phyloP scores from a whole-genome alignment of 192 early-diverging fungal genomes.

The Coemansia sp. region DNA sequence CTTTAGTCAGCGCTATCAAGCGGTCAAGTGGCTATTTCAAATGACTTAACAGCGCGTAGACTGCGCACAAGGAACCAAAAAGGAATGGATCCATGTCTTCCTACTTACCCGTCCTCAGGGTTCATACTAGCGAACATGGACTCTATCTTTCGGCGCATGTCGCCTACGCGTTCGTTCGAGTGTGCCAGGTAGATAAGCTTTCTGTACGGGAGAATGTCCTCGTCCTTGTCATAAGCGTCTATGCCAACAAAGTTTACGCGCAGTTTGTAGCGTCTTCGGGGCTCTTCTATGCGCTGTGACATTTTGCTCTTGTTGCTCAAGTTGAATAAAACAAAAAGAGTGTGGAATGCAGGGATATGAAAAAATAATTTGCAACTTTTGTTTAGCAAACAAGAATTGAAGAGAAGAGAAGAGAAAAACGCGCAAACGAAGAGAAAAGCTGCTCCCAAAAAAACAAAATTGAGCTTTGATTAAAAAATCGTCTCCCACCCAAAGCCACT shows the following conservation, averaged over 20 bases:
- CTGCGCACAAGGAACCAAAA: neutral
- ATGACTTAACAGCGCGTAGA: neutral
- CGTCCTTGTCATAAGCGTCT: conserved; percentile 41
- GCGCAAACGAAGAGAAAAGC: too few species aligned
- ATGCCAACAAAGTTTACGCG: conserved; percentile 49
- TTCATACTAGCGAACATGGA: conserved; percentile 34
- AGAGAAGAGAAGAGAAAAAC: neutral
- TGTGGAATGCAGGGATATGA: neutral
- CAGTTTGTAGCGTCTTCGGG: conserved; percentile 37
- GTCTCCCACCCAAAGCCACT: too few species aligned
- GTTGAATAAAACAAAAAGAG: neutral
- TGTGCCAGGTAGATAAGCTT: conserved; percentile 41
- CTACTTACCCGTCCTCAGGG: conserved; percentile 45
- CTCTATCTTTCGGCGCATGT: conserved; percentile 27
- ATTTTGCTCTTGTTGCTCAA: neutral
- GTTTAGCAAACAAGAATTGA: neutral
- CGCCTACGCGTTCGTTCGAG: conserved; percentile 23
- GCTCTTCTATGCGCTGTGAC: neutral
- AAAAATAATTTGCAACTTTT: neutral
- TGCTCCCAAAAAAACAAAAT: too few species aligned
- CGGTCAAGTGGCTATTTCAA: too few species aligned
- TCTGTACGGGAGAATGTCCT: conserved; percentile 32
- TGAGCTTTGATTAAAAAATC: too few species aligned
- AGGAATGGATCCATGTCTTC: neutral
- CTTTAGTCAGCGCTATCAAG: neutral